A percentile compares a stretch with the other conserved stretches of the same genome.
phyloP scores from a whole-genome alignment of 441 rosid genomes.

The Arabidopsis lyrata region DNA sequence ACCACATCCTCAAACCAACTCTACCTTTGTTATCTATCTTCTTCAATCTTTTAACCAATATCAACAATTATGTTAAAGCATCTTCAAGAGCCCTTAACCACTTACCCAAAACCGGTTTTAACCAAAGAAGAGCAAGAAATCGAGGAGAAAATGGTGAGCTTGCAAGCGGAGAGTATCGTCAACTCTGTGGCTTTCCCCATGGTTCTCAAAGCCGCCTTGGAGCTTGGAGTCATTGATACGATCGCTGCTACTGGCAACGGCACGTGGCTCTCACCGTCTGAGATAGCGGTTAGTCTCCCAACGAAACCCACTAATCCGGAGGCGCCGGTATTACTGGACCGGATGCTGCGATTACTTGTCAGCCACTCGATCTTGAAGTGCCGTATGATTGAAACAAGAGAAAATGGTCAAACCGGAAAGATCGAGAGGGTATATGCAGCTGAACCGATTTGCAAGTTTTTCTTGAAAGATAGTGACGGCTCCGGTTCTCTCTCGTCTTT shows the following conservation, averaged over 20 bases:
- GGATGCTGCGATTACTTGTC: conserved; percentile 31
- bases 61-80: conserved; percentile 29
- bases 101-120: conserved; percentile 1
- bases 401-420: conserved; percentile 21
- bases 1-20: no score
- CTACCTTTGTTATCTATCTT: no score
- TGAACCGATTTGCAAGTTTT: conserved; percentile 42
- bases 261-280: conserved; percentile 37
- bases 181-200: conserved; percentile 32
- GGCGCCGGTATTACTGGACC: conserved; percentile 35
- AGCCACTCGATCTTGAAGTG: conserved; percentile 39
- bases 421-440: conserved; percentile 31
- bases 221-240: conserved; percentile 39
- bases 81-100: conserved; percentile 19
- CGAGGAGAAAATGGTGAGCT: conserved; percentile 26
- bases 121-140: conserved; percentile 17
- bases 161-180: conserved; percentile 27
- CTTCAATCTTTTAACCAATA: not conserved
- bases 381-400: conserved; percentile 3
- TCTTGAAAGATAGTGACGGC: conserved; percentile 27
- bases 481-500: conserved; percentile 41
- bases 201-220: conserved; percentile 43
- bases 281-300: conserved; percentile 32
- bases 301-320: conserved; percentile 38
- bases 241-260: conserved; percentile 6